Base-by-base conservation (phyloP, 1,139 yeast genomes). In the Cylindricascospora bacillispora region DNA sequence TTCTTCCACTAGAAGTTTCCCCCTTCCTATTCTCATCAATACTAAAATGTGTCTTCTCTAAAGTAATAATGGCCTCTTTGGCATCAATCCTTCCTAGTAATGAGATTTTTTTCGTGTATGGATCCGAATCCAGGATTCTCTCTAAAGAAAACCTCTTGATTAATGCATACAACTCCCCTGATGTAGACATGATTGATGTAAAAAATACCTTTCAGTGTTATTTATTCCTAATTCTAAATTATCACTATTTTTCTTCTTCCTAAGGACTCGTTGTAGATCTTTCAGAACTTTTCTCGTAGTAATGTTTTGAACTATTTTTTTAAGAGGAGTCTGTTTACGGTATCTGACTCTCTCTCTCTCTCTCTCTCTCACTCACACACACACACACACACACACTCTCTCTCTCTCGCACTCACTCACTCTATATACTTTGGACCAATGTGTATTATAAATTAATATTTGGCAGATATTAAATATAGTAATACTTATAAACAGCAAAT, bases 21-120 rank as follows among this genome's bases (percentile, higher is more conserved):
- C 14, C 47, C 41, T 10, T 41, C 27, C 14, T 43, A 7, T 35
- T 37, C 24, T 47, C 49, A 22, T 51, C 53, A 26, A 48, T 39
- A 21, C 44, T 44, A 49, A 81, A 82, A 29, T 72, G 76, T 0
- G 85, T 63, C 53, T 82, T 81, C 46, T 83, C 93, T 6, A 82
- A 51, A 5, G 76, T 62, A 11, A 83, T 46, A n/a, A 89, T 75
- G 5, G 95, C 95, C 25, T 65, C 57, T 31, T 73, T 32, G 2
- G 48, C 59, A 4, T 66, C 62, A 15, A 89, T 77, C 2, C 56
- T 45, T 0, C 97, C 98, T 14, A 85, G 58, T 1, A 85, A 42
- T 0, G 69, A 73, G 16, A 77, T 52, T 2, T 66, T 55, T 49
- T 89, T 89, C 6, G 73, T 60, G 40, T 72, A 74, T 1, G 92